A percentile compares a stretch with the other conserved stretches of the same genome.
These are phyloP conservation scores for Davidsoniella eucalypti DNA, from an alignment of 2,329 filamentous ascomycete species.

Conservation along the genomic window DNA sequence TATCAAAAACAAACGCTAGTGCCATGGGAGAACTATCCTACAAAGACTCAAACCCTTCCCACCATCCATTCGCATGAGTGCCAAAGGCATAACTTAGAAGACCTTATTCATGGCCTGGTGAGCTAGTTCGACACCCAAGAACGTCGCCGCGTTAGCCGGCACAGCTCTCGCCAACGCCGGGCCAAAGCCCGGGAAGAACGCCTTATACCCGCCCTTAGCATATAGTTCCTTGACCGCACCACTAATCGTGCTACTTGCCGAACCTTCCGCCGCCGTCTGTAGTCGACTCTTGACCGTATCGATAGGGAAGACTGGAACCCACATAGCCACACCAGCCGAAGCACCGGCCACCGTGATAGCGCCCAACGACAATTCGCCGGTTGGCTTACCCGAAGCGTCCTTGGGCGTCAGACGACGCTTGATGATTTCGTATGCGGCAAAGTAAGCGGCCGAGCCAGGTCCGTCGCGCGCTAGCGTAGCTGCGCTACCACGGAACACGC, in stretches of 20 bases:
- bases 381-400: constrained; percentile 57
- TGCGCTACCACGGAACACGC: constrained; percentile 77
- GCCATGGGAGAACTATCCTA: neutral
- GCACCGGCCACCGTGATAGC: constrained; percentile 80
- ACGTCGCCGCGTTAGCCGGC: constrained; percentile 91
- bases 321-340: constrained; percentile 91
- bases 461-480: constrained; percentile 91
- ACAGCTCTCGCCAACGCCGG: constrained; percentile 85
- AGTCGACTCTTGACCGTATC: constrained; percentile 91
- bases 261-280: constrained; percentile 79
- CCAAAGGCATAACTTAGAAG: constrained; percentile 28
- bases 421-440: constrained; percentile 91
- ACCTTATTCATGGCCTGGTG: constrained; percentile 68
- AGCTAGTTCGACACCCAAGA: constrained; percentile 69
- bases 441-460: constrained; percentile 86
- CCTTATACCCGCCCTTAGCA: constrained; percentile 62
- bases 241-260: constrained; percentile 48
- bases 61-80: neutral
- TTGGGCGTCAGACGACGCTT: constrained; percentile 76
- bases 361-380: constrained; percentile 60
- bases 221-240: constrained; percentile 75
- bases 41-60: neutral
- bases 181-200: constrained; percentile 94
- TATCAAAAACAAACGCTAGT: neutral
- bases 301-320: constrained; percentile 95